Conservation (phyloP, 176 grass and related monocot species). For the Carex parvula region DNA sequence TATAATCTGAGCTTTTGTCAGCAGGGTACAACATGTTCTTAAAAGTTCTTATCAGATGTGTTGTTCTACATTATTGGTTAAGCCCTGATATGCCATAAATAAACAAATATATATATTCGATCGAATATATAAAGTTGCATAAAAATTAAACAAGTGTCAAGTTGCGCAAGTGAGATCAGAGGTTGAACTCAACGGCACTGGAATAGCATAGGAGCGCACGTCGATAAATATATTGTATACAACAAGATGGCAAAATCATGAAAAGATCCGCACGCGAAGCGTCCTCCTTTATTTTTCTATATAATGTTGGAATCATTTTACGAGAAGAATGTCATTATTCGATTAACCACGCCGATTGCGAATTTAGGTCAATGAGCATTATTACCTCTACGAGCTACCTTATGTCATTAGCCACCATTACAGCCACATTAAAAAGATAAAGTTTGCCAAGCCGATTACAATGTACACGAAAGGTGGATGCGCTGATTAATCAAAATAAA, state of each 20-base stretch:
- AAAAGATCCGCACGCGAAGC: constrained; percentile 23
- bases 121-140: constrained; percentile 18
- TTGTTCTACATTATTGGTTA: not conserved
- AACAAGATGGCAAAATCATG: constrained; percentile 15
- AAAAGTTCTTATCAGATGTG: not conserved
- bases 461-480: not conserved
- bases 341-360: not conserved
- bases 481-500: not conserved
- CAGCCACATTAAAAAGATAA: not conserved
- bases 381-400: not conserved
- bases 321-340: not conserved
- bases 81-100: not conserved
- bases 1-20: not conserved
- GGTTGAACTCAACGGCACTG: constrained; percentile 16
- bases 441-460: not conserved
- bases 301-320: not conserved
- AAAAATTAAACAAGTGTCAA: constrained; percentile 41
- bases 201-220: not conserved
- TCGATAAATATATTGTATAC: not conserved
- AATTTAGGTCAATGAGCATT: not conserved
- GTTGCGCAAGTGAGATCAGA: constrained; percentile 41
- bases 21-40: not conserved
- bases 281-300: not conserved
- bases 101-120: not conserved
- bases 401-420: not conserved